Base-by-base conservation (phyloP, 495 filamentous ascomycete genomes). In the Daldinia caldariorum region DNA sequence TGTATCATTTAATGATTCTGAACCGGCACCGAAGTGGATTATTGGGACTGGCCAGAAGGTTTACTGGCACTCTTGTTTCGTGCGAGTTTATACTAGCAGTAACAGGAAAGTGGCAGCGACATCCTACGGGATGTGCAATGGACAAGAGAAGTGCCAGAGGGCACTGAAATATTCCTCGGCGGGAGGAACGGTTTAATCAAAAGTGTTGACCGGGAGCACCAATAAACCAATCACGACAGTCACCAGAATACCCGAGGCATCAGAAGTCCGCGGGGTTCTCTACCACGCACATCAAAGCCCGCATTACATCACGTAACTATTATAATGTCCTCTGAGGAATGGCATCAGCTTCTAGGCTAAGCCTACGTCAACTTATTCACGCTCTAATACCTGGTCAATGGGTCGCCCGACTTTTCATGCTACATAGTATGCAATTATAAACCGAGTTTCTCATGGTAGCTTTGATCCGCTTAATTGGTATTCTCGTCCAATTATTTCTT, bases 201-300 rank as follows among this genome's bases (percentile, higher is more conserved):
- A n/a, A n/a, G n/a, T n/a, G n/a, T n/a, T n/a, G n/a, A n/a, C 61
- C 65, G 65, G 70, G n/a, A 72, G 65, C 50, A 61, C 70, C 70
- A 61, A 62, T 51, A 66, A 59, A 53, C 69, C 60, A 69, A 72
- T 69, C 51, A 65, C 32, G 57, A 58, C 37, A 31, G 38, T 31
- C 22, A 43, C 56, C 16, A 12, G 35, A 18, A 57, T 12, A 66
- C 45, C 60, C 59, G 63, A 60, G 39, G 22, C 16, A 47, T 49
- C 29, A 55, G 41, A 57, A 53, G 26, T 20, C 14, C 29, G 49
- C 49, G 49, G 49, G 49, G 49, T 0, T 53, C 10, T 53, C 22
- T 53, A 22, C 22, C 43, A 10, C 43, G 18, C 22, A 26, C 26
- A 26, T 1, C 26, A 26, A 26, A 26, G 26, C 43, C 3, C 43